A percentile compares a stretch with the other conserved stretches of the same genome.
These are phyloP conservation scores for Curvularia hawaiiensis DNA, from an alignment of 2,329 filamentous ascomycete genomes.

Conservation along the genomic window DNA sequence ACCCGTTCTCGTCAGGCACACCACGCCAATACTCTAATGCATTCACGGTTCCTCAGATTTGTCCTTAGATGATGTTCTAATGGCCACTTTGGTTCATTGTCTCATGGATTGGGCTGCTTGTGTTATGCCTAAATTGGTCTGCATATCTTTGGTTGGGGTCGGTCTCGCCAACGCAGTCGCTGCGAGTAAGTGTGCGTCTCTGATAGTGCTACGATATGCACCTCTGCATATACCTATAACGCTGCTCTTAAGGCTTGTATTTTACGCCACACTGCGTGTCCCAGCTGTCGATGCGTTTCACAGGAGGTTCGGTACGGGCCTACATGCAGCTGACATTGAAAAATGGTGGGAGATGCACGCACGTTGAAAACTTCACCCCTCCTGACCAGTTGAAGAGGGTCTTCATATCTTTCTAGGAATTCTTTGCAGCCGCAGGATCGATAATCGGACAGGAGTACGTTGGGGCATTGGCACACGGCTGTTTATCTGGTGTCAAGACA, in stretches of 20 bases:
- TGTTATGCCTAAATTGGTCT: slow-evolving; percentile 9
- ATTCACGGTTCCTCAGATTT: background rate
- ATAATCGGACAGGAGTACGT: slow-evolving; percentile 21
- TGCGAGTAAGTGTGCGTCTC: slow-evolving; percentile 17
- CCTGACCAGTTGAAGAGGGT: slow-evolving; percentile 19
- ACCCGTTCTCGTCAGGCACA: background rate
- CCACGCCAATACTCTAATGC: slow-evolving; percentile 3
- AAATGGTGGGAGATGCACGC: slow-evolving; percentile 25
- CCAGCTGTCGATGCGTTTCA: slow-evolving; percentile 19
- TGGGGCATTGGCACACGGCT: slow-evolving; percentile 35
- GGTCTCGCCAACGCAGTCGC: slow-evolving; percentile 16
- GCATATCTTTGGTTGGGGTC: slow-evolving; percentile 8
- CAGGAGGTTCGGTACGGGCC: slow-evolving; percentile 17
- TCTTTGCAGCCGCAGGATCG: slow-evolving; percentile 17
- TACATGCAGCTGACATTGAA: slow-evolving; percentile 25
- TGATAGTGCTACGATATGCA: slow-evolving; percentile 26
- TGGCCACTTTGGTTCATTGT: slow-evolving; percentile 1
- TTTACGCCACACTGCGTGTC: slow-evolving; percentile 9
- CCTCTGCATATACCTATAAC: slow-evolving; percentile 28
- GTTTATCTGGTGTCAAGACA: slow-evolving; percentile 7
- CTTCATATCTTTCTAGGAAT: slow-evolving; percentile 23
- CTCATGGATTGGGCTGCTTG: background rate
- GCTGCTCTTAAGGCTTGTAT: slow-evolving; percentile 7
- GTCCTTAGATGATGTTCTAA: background rate
- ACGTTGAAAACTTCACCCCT: slow-evolving; percentile 15